Base-by-base conservation (phyloP, 495 filamentous ascomycete species). In the Xylaria scruposa region DNA sequence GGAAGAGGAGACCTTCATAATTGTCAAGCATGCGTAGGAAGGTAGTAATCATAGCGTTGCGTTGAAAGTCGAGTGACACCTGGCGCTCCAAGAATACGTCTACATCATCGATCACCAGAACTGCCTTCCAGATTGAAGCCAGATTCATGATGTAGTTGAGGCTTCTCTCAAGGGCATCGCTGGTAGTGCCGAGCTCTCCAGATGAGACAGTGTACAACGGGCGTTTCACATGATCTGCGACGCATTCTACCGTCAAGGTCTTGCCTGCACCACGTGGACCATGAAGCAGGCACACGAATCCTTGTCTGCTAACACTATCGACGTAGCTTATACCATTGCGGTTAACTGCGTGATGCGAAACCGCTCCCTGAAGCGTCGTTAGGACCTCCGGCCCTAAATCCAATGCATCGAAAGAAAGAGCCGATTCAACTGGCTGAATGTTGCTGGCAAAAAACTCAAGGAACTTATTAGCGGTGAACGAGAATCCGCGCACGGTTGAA, bases 181-280 rank as follows among this genome's bases (percentile, higher is more conserved):
- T 80, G n/a, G 76, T 66, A 9, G 75, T 82, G 5, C 87, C 87
- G 0, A 89, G 79, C 26, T 90, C 88, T 9, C 87, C 87, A 0
- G 83, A 83, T 9, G 85, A 86, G 6, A 91, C 82, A 29, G 78
- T 77, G 73, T 85, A 87, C 0, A 91, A 80, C 15, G 89, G 88
- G n/a, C 81, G 81, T 42, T 84, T 70, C 12, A 82, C 81, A 42
- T 81, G 74, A 71, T 89, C 87, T 0, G 89, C 87, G 9, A 89
- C 80, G n/a, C 80, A 82, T 65, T 85, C 77, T 15, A 78, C 81
- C 8, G 81, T 82, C 24, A 82, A 68, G 2, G 82, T 83, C 74
- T 84, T 84, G 54, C 82, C 82, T 0, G 81, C 78, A 15, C 81
- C 82, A 0, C 75, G 80, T 2, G 79, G 79, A 19, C 82, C 82